phyloP scores from a whole-genome alignment of 495 filamentous ascomycete genomes.

The Neurospora terricola region DNA sequence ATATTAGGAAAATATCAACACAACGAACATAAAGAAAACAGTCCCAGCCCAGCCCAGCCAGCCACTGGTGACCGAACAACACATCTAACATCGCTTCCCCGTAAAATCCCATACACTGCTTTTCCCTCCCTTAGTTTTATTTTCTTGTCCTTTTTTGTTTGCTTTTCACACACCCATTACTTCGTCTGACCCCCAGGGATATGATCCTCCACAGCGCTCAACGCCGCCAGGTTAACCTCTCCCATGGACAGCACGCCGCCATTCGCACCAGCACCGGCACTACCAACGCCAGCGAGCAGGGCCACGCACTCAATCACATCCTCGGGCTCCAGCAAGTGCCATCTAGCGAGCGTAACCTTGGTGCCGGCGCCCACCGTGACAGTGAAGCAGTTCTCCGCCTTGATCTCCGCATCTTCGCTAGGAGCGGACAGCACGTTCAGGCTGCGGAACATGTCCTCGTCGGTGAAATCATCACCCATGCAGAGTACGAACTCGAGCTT shows the following conservation, averaged over 20 bases:
- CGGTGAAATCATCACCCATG: slow-evolving; percentile 89
- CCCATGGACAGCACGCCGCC: slow-evolving; percentile 26
- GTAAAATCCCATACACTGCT: neutral
- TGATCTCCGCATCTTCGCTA: slow-evolving; percentile 31
- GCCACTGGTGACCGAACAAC: neutral
- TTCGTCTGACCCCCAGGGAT: slow-evolving; percentile 12
- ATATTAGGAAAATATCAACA: neutral
- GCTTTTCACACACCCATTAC: neutral
- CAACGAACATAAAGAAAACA: neutral
- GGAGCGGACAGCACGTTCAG: slow-evolving; percentile 42
- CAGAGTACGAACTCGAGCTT: slow-evolving; percentile 77
- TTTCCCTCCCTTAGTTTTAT: neutral
- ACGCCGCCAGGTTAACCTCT: slow-evolving; percentile 35
- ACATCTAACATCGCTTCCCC: neutral
- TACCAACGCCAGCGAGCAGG: slow-evolving; percentile 49
- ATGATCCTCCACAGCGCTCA: slow-evolving; percentile 34
- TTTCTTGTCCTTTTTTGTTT: neutral
- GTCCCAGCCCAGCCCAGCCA: neutral
- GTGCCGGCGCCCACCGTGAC: slow-evolving; percentile 80
- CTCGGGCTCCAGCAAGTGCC: slow-evolving; percentile 75
- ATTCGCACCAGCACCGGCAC: slow-evolving; percentile 30
- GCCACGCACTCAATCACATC: slow-evolving; percentile 77
- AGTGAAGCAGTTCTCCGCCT: slow-evolving; percentile 59
- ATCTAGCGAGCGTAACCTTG: slow-evolving; percentile 77
- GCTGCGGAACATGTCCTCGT: slow-evolving; percentile 80